These are phyloP conservation scores for Alternaria ventricosa DNA, from an alignment of 2,329 filamentous ascomycete species.

Conservation along the genomic window DNA sequence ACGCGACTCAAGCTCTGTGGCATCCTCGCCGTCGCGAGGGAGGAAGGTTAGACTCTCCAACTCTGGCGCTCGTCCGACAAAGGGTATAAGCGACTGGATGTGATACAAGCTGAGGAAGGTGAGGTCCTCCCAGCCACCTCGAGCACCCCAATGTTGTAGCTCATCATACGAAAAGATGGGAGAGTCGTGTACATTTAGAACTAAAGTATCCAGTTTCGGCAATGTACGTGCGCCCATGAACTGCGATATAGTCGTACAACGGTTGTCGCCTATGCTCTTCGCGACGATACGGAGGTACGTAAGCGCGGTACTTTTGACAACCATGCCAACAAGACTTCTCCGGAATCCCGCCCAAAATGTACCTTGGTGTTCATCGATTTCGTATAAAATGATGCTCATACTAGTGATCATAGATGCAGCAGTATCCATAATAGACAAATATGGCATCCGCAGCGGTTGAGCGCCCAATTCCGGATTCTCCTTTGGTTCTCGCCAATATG, in stretches of 20 bases:
- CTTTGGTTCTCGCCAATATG: too few relatives aligned
- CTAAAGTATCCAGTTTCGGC: neutral
- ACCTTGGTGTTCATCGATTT: too few relatives aligned
- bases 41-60: neutral
- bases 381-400: too few relatives aligned
- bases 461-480: too few relatives aligned
- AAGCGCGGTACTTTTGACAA: neutral
- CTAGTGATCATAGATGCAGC: too few relatives aligned
- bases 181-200: neutral
- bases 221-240: neutral
- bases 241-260: too few relatives aligned
- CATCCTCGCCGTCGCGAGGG: neutral
- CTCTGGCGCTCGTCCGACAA: neutral
- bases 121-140: neutral
- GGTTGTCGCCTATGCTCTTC: neutral
- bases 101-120: neutral
- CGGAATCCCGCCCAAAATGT: too few relatives aligned
- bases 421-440: too few relatives aligned
- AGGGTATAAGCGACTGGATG: neutral
- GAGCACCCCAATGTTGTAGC: neutral
- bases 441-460: too few relatives aligned
- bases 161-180: neutral
- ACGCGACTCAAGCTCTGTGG: too few relatives aligned
- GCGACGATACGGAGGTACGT: neutral
- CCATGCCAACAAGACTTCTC: too few relatives aligned